phyloP scores from a whole-genome alignment of 306 rosid genomes.

The Amphicarpaea edgeworthii region DNA sequence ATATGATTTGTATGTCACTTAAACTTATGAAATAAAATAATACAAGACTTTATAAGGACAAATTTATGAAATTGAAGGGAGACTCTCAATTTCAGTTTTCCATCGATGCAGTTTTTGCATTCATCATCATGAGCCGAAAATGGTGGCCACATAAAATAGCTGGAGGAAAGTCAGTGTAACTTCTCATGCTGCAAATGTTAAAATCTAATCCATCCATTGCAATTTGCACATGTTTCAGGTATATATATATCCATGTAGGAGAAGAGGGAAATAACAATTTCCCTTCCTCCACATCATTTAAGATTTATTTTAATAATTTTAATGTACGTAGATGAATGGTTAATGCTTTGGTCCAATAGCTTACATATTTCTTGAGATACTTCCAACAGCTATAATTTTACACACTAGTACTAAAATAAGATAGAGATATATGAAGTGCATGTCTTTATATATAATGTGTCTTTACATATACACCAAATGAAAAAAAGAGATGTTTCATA shows the following conservation, averaged over 20 bases:
- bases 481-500: slow-evolving; percentile 30
- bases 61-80: too few relatives aligned
- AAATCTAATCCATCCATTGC: slow-evolving; percentile 5
- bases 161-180: background rate
- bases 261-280: background rate
- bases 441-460: background rate
- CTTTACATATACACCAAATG: background rate
- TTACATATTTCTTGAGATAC: background rate
- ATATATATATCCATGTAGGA: background rate
- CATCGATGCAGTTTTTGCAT: too few relatives aligned
- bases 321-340: background rate
- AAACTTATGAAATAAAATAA: too few relatives aligned
- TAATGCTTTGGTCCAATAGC: background rate
- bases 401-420: background rate
- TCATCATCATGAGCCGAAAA: background rate
- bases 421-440: background rate
- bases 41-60: too few relatives aligned
- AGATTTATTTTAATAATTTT: background rate
- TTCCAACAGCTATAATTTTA: slow-evolving; percentile 2
- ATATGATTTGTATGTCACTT: background rate
- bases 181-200: background rate
- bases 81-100: background rate
- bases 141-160: background rate
- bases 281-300: background rate
- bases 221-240: slow-evolving; percentile 11